These are phyloP conservation scores for Linnemannia hyalina DNA, from an alignment of 192 early-diverging fungal species.

Conservation along the genomic window DNA sequence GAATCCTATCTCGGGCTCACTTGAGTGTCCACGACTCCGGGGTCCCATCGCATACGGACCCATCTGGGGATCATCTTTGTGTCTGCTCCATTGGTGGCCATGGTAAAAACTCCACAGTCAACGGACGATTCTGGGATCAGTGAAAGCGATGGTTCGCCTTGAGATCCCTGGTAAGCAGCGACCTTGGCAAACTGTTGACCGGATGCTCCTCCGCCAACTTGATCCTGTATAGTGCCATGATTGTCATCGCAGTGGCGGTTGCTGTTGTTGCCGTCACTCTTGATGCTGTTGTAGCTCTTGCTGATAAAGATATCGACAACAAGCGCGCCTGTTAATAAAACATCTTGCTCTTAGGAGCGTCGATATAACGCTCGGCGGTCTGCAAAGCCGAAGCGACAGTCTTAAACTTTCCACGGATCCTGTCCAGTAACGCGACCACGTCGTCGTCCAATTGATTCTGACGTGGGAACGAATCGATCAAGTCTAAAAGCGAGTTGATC, in stretches of 20 bases:
- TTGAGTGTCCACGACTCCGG: background rate
- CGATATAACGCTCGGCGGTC: constrained; percentile 42
- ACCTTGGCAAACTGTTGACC: background rate
- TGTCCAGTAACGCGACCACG: constrained; percentile 62
- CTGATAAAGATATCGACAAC: background rate
- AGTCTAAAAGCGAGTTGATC: constrained; percentile 54
- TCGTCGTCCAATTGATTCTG: constrained; percentile 65
- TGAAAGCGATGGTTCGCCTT: background rate
- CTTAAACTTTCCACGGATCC: constrained; percentile 67
- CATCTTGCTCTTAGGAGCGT: constrained; percentile 53
- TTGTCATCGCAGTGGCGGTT: background rate
- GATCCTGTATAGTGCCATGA: background rate
- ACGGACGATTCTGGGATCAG: background rate
- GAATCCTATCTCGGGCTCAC: background rate
- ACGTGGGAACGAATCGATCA: constrained; percentile 62
- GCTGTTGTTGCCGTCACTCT: background rate
- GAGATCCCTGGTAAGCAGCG: background rate
- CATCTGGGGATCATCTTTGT: background rate
- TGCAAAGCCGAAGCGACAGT: constrained; percentile 62
- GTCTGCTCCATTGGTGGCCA: background rate
- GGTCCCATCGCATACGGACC: background rate
- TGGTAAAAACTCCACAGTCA: background rate
- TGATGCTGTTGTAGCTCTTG: background rate
- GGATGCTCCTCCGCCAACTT: background rate
- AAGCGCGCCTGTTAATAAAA: constrained; percentile 37